phyloP scores from a whole-genome alignment of 2,329 filamentous ascomycete genomes.

The Pseudogymnoascus sp. region DNA sequence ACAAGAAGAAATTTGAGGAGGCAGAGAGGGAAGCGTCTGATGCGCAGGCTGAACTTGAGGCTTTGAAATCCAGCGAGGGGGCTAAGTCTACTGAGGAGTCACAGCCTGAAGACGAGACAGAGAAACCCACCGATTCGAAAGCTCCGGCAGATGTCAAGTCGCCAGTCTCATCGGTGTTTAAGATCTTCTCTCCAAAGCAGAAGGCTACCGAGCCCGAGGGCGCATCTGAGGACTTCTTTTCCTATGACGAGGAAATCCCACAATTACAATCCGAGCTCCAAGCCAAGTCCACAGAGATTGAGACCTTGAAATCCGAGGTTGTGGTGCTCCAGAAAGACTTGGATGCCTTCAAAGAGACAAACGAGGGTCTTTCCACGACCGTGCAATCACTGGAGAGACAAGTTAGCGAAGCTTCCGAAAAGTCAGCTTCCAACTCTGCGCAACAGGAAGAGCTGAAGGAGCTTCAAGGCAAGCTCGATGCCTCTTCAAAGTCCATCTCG shows the following conservation, averaged over 20 bases:
- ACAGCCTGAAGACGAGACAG: conserved; percentile 20
- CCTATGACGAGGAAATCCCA: conserved; percentile 79
- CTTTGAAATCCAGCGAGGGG: conserved; percentile 38
- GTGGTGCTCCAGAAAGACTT: conserved; percentile 61
- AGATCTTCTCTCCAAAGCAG: conserved; percentile 42
- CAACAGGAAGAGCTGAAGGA: conserved; percentile 36
- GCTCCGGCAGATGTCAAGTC: conserved; percentile 33
- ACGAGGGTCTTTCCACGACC: conserved; percentile 41
- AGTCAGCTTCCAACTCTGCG: conserved; percentile 37
- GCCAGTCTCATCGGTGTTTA: conserved; percentile 39
- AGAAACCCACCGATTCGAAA: conserved; percentile 18
- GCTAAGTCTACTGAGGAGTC: conserved; percentile 18
- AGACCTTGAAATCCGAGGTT: conserved; percentile 61
- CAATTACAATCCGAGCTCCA: conserved; percentile 68
- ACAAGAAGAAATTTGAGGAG: conserved; percentile 68
- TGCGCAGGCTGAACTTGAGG: conserved; percentile 54
- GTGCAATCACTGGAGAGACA: conserved; percentile 40
- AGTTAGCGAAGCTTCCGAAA: conserved; percentile 36
- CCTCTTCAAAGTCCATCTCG: conserved; percentile 11
- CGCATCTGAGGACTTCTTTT: conserved; percentile 70
- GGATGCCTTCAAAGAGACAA: conserved; percentile 61
- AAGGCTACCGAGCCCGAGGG: conserved; percentile 31
- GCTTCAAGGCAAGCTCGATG: conserved; percentile 29
- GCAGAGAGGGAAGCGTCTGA: conserved; percentile 54
- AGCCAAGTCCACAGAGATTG: conserved; percentile 61